Base-by-base conservation (phyloP, 768 basidiomycete species). In the Leucocoprinus birnbaumii region DNA sequence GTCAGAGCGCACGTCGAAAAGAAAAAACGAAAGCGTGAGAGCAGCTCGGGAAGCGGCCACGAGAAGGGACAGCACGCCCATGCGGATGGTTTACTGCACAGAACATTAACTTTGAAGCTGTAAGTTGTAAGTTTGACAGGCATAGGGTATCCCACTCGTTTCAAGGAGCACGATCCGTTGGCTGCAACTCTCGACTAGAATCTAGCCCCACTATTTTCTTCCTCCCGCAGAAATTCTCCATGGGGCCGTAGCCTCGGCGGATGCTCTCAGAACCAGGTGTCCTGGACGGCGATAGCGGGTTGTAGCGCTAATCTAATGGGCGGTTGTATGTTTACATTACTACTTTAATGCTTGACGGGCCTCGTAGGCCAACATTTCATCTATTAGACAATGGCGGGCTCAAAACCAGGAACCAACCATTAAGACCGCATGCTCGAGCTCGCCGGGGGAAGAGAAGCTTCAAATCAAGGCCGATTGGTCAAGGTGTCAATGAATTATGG, bases 321-420 rank as follows among this genome's bases (percentile, higher is more conserved):
- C 25, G 38, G 8, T n/a, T n/a, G n/a, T n/a, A n/a, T n/a, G n/a
- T n/a, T n/a, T n/a, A n/a, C 25, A n/a, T 21, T 24, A 14, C 37
- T 8, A 9, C 53, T 26, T 16, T 46, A 47, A n/a, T 16, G 10
- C n/a, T 35, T 34, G 14, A 26, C n/a, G 26, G 38, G 25, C 22
- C 27, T 25, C 37, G 24, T n/a, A 19, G 38, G 53, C 16, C 24
- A 27, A 47, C 38, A 37, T 13, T 18, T 13, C 21, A 37, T 37
- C n/a, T n/a, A 46, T 37, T 22, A 21, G 11, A 24, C 24, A 18
- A 19, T 25, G 22, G 53, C 11, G 45, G 24, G 27, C 38, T 26
- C 19, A 22, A 48, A n/a, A 14, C 46, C 40, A 49, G 48, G 54
- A 55, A 55, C 54, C 37, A 52, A 52, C 41, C 14, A 52, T 34